phyloP scores from a whole-genome alignment of 2,329 filamentous ascomycete genomes.

The Fusarium sp. region DNA sequence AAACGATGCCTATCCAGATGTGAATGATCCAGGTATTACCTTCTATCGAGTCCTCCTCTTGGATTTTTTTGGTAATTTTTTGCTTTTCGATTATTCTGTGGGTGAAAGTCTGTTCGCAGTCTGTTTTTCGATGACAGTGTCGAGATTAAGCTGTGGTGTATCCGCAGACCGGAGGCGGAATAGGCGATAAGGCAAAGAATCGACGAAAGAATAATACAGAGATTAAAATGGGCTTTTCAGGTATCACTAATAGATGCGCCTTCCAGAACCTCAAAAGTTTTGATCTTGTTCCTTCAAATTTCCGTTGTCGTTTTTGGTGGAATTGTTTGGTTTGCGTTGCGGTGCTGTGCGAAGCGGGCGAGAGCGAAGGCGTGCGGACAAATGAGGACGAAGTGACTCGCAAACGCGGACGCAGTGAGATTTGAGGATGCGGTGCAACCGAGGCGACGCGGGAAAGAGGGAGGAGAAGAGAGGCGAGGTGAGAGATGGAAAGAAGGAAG shows the following conservation, averaged over 20 bases:
- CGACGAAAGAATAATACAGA: constrained; percentile 51
- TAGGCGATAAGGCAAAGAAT: constrained; percentile 49
- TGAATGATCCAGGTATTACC: constrained; percentile 38
- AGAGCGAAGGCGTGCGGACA: constrained; percentile 31
- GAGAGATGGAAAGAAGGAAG: constrained; percentile 52
- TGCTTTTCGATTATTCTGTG: constrained; percentile 50
- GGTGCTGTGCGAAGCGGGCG: constrained; percentile 32
- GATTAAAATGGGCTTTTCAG: constrained; percentile 48
- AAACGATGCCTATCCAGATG: constrained; percentile 44
- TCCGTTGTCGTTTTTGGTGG: constrained; percentile 37
- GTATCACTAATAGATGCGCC: constrained; percentile 52
- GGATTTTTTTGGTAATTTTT: constrained; percentile 47
- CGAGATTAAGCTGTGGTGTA: constrained; percentile 47
- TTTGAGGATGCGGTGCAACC: constrained; percentile 43
- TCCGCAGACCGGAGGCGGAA: constrained; percentile 34
- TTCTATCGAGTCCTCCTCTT: constrained; percentile 36
- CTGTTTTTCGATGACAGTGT: constrained; percentile 42
- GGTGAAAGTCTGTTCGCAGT: constrained; percentile 45
- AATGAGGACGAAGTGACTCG: constrained; percentile 42
- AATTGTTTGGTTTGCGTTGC: constrained; percentile 32
- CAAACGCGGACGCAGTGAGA: constrained; percentile 42
- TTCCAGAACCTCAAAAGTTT: constrained; percentile 46
- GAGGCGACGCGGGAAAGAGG: constrained; percentile 50
- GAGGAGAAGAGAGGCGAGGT: constrained; percentile 48
- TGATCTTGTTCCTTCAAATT: constrained; percentile 44